Conservation (phyloP, 129 eudicot genomes). For the Pseudognaphalium luteoalbum region DNA sequence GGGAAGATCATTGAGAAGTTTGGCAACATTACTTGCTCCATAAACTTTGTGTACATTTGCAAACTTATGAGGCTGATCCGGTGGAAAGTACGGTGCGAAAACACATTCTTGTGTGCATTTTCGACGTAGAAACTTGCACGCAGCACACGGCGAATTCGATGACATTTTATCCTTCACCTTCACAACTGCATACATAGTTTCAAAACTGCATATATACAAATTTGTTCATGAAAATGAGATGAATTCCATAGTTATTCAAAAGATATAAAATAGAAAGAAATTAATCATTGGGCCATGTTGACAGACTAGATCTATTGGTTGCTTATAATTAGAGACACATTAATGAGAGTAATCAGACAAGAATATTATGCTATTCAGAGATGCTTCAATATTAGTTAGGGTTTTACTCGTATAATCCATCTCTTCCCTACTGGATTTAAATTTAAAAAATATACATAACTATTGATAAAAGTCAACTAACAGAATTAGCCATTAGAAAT, state of each 20-base stretch:
- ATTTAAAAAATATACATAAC: background rate
- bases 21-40: slow-evolving; percentile 84
- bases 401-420: slow-evolving; percentile 7
- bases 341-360: slow-evolving; percentile 27
- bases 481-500: background rate
- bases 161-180: slow-evolving; percentile 50
- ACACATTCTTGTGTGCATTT: slow-evolving; percentile 92
- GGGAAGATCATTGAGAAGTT: slow-evolving; percentile 66
- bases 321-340: slow-evolving; percentile 15
- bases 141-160: slow-evolving; percentile 83
- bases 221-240: slow-evolving; percentile 5
- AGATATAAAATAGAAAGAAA: background rate
- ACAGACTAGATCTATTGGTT: slow-evolving; percentile 30
- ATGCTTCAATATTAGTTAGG: slow-evolving; percentile 3
- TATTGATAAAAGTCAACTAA: slow-evolving; percentile 3
- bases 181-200: slow-evolving; percentile 32
- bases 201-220: slow-evolving; percentile 29
- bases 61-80: slow-evolving; percentile 78
- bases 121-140: slow-evolving; percentile 74
- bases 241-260: background rate
- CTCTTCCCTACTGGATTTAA: background rate
- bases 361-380: slow-evolving; percentile 23
- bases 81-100: slow-evolving; percentile 87
- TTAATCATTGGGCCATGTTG: slow-evolving; percentile 32
- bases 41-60: slow-evolving; percentile 84